These are phyloP conservation scores for Chlorella sp. DNA, from an alignment of 139 green algal genomes.

Conservation along the genomic window DNA sequence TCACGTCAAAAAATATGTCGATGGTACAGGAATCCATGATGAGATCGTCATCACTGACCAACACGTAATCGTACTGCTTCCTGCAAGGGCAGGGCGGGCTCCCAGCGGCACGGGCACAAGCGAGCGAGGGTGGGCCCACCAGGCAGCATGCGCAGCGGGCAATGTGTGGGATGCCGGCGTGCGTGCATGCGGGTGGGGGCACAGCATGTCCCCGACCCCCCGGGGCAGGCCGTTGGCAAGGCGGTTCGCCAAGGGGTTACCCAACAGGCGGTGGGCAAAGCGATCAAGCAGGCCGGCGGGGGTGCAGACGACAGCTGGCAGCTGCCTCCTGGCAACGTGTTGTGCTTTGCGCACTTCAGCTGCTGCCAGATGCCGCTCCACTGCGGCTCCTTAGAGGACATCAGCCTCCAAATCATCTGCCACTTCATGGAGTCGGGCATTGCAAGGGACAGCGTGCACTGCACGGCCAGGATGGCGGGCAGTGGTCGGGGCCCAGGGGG, in stretches of 20 bases:
- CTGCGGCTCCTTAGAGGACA: background rate
- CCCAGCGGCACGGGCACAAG: background rate
- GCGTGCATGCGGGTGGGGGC: no score
- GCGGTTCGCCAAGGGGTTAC: no score
- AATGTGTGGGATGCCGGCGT: background rate
- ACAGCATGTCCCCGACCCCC: background rate
- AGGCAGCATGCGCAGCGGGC: background rate
- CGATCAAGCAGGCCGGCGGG: background rate
- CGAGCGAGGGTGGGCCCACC: background rate
- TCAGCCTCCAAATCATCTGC: slow-evolving; percentile 31
- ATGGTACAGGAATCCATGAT: slow-evolving; percentile 27
- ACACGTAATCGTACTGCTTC: slow-evolving; percentile 11
- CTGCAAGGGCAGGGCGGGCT: background rate
- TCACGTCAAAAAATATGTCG: slow-evolving; percentile 12
- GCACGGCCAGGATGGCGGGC: background rate
- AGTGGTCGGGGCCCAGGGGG: background rate
- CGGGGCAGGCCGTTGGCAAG: no score
- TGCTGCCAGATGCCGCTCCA: slow-evolving; percentile 4
- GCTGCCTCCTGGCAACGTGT: background rate
- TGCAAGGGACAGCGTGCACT: slow-evolving; percentile 20
- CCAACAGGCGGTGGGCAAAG: no score
- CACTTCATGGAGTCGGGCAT: slow-evolving; percentile 25
- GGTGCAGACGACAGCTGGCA: no score
- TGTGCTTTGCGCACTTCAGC: background rate
- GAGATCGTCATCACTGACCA: slow-evolving; percentile 28